Evolutionary conservation across 2,329 filamentous ascomycete genomes (phyloP), one percentile per base, ranked within the genome.

Genomic region (Exophiala phaeomuriformis): DNA sequence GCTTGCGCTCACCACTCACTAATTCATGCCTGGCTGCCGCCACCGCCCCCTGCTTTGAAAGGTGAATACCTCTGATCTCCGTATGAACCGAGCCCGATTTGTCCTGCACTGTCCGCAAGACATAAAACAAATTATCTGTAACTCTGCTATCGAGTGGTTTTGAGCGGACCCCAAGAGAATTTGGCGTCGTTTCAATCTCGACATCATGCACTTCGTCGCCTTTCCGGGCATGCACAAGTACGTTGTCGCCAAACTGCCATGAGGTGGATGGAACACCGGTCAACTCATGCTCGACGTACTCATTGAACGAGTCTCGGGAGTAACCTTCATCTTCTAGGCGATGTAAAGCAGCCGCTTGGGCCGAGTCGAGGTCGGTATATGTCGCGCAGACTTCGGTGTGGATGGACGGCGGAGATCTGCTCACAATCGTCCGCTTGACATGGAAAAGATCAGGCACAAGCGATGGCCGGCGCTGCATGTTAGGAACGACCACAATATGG

Each of bases 361-460:
- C 53, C 19, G 53, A 51, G 40, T 51, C 53, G 2, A 55, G 43
- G 31, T 47, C 43, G 12, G 53, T 55, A 33, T 48, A 55, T 7
- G 53, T 55, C 6, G 48, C 53, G 39, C 53, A 55, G 32, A 55
- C 49, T 41, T 55, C 53, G n/a, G 53, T 55, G 10, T 32, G 49
- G 44, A 51, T 51, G 8, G 44, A 48, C 2, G 53, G 48, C n/a
- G 48, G 53, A 35, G 53, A 48, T 32, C 40, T 31, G 8, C 12
- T 48, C 39, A 51, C 44, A 12, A 49, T 55, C 4, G 48, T 55
- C 53, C 53, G 53, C 40, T 51, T 51, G 32, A 55, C 32, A 39
- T 55, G 53, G 43, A 44, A 55, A 19, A 55, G 49, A 40, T 55
- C 53, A 19, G 53, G 48, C 12, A 55, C 53, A 6, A 51, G 53